Evolutionary conservation across 2,329 filamentous ascomycete species (phyloP), one percentile per base, ranked within the genome.

Genomic region (Didymella lethalis): DNA sequence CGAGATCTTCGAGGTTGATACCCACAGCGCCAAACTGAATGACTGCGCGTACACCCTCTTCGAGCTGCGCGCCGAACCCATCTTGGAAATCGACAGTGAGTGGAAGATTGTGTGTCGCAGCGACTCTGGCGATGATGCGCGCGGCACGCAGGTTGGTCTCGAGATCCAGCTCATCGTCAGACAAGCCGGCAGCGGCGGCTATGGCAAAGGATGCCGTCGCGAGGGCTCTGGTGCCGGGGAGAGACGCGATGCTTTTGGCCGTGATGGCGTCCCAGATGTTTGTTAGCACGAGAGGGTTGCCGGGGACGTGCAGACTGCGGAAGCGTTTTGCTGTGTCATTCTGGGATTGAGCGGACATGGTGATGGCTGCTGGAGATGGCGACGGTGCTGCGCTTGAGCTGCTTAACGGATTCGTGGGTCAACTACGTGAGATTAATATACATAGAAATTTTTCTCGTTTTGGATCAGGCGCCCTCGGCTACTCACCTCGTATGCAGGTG

Each of bases 81-180:
- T 89, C 86, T 70, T 88, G 85, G 2, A 88, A 69, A 65, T 89
- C 86, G 5, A 83, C 84, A 0, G 82, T 84, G 0, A 89, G 70
- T 0, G 85, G 84, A 2, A 84, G 74, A 6, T 77, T 73, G 36
- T 77, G 73, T 12, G 75, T 65, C 11, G 68, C 68, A 12, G 80
- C 79, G 4, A 83, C 70, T 2, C 76, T 71, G 0, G 81, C 80
- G 55, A 88, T 80, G 11, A 72, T 72, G 4, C 71, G 63, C 34
- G 85, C 76, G 11, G 80, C 80, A 1, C 76, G 71, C 32, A 88
- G 74, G 62, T 88, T 87, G 34, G 80, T 77, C 3, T 82, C 74
- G 14, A 83, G 75, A 0, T 79, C 81, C 25, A 89, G 78, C 71
- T 76, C 69, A 3, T 67, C 63, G 58, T 79, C 76, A 11, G 64